Evolutionary conservation across 495 filamentous ascomycete species (phyloP).

Genomic region (Trichoderma reesei): DNA sequence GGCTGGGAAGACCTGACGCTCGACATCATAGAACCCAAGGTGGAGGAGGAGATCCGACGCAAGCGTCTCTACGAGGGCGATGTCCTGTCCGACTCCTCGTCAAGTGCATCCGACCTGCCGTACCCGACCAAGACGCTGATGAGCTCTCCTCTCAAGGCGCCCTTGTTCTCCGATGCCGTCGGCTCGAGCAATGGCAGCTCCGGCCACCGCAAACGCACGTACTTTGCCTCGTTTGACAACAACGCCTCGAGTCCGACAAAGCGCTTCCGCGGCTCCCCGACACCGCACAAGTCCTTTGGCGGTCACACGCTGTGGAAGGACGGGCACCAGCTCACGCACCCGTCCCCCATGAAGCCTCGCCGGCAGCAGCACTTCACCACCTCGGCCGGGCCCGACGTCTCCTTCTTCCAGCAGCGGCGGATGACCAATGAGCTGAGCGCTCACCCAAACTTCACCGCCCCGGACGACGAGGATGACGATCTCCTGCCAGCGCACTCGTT

Average conservation of each 20-base stretch:
- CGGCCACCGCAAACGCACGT: slow-evolving; percentile 48
- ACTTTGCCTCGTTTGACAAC: slow-evolving; percentile 41
- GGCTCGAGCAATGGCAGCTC: slow-evolving; percentile 45
- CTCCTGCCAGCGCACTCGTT: slow-evolving; percentile 71
- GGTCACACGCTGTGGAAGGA: slow-evolving; percentile 60
- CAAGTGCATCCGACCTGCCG: slow-evolving; percentile 53
- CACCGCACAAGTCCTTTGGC: slow-evolving; percentile 45
- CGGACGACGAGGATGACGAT: slow-evolving; percentile 72
- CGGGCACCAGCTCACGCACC: slow-evolving; percentile 60
- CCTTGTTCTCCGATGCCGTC: slow-evolving; percentile 61
- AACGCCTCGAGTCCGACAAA: slow-evolving; percentile 45
- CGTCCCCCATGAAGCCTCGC: slow-evolving; percentile 64
- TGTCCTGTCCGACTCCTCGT: slow-evolving; percentile 70
- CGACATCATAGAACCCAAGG: slow-evolving; percentile 60
- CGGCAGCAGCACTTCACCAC: slow-evolving; percentile 56
- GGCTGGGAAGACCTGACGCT: slow-evolving; percentile 73
- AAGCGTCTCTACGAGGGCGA: slow-evolving; percentile 55
- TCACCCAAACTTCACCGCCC: slow-evolving; percentile 46
- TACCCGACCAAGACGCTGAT: slow-evolving; percentile 42
- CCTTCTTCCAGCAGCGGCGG: slow-evolving; percentile 55
- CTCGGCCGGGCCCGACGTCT: slow-evolving; percentile 49
- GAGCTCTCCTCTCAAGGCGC: slow-evolving; percentile 56
- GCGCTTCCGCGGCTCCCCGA: slow-evolving; percentile 61
- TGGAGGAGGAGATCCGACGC: slow-evolving; percentile 63
- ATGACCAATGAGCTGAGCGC: slow-evolving; percentile 55